Evolutionary conservation across 176 grass and related monocot genomes (phyloP), one percentile per base, ranked within the genome.

Genomic region (Oryza rufipogon): DNA sequence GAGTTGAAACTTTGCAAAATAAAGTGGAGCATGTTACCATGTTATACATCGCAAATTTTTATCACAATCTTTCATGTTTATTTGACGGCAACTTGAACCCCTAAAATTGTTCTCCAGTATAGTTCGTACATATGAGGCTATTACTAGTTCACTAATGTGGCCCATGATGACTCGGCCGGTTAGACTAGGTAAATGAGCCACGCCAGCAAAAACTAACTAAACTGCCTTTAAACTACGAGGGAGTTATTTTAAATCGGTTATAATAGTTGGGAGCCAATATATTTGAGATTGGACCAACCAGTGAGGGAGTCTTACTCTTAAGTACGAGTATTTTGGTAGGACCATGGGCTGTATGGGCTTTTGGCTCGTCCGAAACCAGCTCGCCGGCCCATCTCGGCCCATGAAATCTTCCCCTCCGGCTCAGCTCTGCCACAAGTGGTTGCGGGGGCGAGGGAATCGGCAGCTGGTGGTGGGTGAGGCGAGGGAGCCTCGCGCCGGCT

Each of bases 381-480:
- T 9, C 9, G 0, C 9, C 30, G 66, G 1, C 3, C 13, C 60
- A 63, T 33, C n/a, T 76, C 2, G 46, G 88, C 78, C 73, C 56
- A 73, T n/a, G 1, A 19, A 81, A 25, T 0, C n/a, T 19, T 20
- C 44, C 4, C 23, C 36, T 9, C 11, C 23, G 13, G 20, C 58
- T 22, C 20, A 22, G 7, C 56, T n/a, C 56, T 2, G 25, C 65
- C 26, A 67, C 65, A 32, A 30, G 52, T 6, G 52, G 52, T 7
- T 58, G 49, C 49, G 49, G 49, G 49, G 4, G 49, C 52, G 17
- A 8, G 52, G 1, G 49, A 75, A 76, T 42, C 74, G 75, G 47
- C 1, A 82, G 70, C n/a, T 73, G 73, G 51, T 73, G 73, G 51
- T 76, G 79, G 86, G 65, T 58, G 17, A 58, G 17, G 54, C 20